A percentile compares a stretch with the other conserved stretches of the same genome.
phyloP scores from a whole-genome alignment of 2,329 filamentous ascomycete species.

The Paramyrothecium sp. region DNA sequence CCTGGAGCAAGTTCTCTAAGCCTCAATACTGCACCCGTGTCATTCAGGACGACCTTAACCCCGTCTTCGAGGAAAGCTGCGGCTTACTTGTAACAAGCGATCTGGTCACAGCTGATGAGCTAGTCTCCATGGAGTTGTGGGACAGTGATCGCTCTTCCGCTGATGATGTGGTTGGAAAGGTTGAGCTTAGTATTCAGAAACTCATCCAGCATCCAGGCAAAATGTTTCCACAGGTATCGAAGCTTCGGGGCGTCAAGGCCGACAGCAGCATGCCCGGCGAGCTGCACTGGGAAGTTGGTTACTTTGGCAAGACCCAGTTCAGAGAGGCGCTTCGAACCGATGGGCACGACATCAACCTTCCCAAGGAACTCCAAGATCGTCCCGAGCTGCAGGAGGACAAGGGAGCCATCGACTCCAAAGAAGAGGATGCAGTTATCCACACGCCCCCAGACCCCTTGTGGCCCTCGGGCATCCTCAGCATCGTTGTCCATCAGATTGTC shows the following conservation, averaged over 20 bases:
- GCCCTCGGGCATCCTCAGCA: constrained; percentile 84
- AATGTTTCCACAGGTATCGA: constrained; percentile 88
- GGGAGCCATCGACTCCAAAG: constrained; percentile 65
- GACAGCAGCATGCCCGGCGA: constrained; percentile 89
- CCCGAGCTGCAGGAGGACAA: constrained; percentile 83
- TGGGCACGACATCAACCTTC: constrained; percentile 77
- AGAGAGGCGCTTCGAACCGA: constrained; percentile 81
- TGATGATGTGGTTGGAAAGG: constrained; percentile 92
- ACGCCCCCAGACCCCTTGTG: constrained; percentile 95
- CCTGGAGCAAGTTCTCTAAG: constrained; percentile 95
- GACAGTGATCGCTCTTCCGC: constrained; percentile 90
- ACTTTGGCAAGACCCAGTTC: constrained; percentile 88
- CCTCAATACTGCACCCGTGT: constrained; percentile 97
- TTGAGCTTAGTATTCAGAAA: constrained; percentile 90
- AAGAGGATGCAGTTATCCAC: constrained; percentile 82
- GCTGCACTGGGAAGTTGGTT: constrained; percentile 94
- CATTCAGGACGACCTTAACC: constrained; percentile 91
- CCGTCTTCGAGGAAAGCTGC: constrained; percentile 85
- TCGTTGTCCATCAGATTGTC: constrained; percentile 92
- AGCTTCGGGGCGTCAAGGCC: constrained; percentile 77
- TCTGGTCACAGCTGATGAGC: constrained; percentile 89
- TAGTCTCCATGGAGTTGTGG: constrained; percentile 92
- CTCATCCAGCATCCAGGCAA: constrained; percentile 89
- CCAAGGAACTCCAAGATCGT: constrained; percentile 69
- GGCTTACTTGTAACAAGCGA: constrained; percentile 85